Base-by-base conservation (phyloP, 495 filamentous ascomycete species). In the Saxispiralis lemnorum region DNA sequence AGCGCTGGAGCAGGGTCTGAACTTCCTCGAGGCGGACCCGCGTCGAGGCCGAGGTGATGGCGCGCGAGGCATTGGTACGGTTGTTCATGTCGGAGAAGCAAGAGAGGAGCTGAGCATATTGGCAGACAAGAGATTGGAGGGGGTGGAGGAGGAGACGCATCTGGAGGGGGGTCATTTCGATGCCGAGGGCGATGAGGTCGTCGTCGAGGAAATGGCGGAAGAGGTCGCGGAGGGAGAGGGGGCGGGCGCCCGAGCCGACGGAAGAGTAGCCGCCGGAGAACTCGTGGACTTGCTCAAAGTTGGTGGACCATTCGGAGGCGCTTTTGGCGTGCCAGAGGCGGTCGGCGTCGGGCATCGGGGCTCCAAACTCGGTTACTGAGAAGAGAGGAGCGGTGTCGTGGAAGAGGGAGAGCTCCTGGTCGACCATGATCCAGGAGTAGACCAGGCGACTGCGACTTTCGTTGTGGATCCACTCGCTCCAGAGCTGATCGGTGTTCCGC, bases 341-440 rank as follows among this genome's bases (percentile, higher is more conserved):
- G 46, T 78, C 72, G 6, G 67, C 55, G 20, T 66, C 67, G 13
- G 75, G 75, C 39, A 78, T 67, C 6, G 74, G 69, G 34, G 67
- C 63, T 19, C 62, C 65, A 24, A 78, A 66, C 38, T 78, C 71
- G 13, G 62, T 70, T 45, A 74, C 67, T 9, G 70, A 65, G 38
- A 80, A 65, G 18, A 76, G 52, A 2, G 72, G 70, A 0, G 63
- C 63, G 6, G 64, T 66, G 47, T 80, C 75, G 49, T 77, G 66
- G 55, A 78, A 79, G 12, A 79, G 59, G 40, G 70, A 68, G 18
- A 78, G 62, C 47, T 79, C 75, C 52, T 76, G 73, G 51, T 79
- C 75, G 11, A 77, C 65, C 69, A 77, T 73, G 18, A 75, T 69
- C 64, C 73, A 78, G 31, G 72, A 76, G 53, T 80, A 77, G 0